Evolutionary conservation across 371 early-diverging fungal species (phyloP), one percentile per base, ranked within the genome.

Genomic region (Blakeslea trispora): DNA sequence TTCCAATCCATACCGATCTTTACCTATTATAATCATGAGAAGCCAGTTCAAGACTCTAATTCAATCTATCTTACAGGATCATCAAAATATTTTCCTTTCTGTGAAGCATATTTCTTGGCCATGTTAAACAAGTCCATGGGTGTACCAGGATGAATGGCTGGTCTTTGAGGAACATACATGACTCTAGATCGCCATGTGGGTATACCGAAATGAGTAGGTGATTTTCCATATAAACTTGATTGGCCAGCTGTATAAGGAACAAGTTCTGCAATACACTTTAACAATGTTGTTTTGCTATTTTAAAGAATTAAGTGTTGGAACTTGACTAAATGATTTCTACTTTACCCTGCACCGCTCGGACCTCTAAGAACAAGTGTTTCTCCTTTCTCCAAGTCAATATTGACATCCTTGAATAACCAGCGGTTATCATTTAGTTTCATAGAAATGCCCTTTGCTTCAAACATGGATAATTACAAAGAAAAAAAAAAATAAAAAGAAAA

Each of bases 121-220:
- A 75, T 82, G 14, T 79, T 74, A 22, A 88, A 72, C 50, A 91
- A 84, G 19, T 88, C 88, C 43, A 81, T 52, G 0, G 94, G 91
- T 8, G 91, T 85, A 0, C 91, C 90, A 3, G 85, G 77, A 62
- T 92, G 77, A 22, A 82, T 68, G 3, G 92, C 82, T 22, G 91
- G 85, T n/a, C 92, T 71, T 55, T 95, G 95, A 1, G 94, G 94
- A 10, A 95, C 90, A 68, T 95, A 95, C 84, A 89, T 87, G 50
- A 93, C 83, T 35, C 75, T 74, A 5, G 89, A 81, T 37, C 95
- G 75, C 93, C 93, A 93, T 9, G 59, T 54, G 5, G 91, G 88
- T 21, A 91, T 77, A 22, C 89, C 88, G 57, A 79, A 71, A 28
- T 85, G 79, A 21, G 71, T 61, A 2, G 90, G 82, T 5, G 79